Evolutionary conservation across 1,284 basidiomycete species (phyloP).

Genomic region (Trametes hirsuta): DNA sequence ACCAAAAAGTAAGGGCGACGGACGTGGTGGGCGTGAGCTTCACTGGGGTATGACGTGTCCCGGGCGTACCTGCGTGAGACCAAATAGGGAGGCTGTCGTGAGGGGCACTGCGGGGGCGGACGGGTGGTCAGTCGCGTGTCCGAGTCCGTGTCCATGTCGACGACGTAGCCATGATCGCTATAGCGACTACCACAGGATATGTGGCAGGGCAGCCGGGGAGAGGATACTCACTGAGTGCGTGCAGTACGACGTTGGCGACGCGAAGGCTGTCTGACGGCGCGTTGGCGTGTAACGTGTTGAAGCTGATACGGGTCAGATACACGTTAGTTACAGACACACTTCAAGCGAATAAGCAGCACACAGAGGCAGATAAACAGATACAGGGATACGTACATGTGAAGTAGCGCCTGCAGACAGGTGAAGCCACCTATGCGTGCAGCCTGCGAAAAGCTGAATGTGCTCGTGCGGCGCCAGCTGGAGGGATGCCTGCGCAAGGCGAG

Average conservation of each 20-base stretch:
- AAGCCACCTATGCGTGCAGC: constrained; percentile 24
- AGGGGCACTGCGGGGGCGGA: too few species aligned
- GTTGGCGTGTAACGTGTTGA: constrained; percentile 21
- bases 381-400: constrained; percentile 23
- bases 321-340: not conserved
- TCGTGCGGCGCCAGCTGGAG: not conserved
- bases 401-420: constrained; percentile 26
- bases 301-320: constrained; percentile 3
- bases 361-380: not conserved
- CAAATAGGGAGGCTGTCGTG: too few species aligned
- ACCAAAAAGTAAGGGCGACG: too few species aligned
- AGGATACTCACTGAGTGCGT: constrained; percentile 25
- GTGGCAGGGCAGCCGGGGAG: not conserved
- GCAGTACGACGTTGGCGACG: constrained; percentile 23
- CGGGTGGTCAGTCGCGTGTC: too few species aligned
- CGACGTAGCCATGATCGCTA: too few species aligned
- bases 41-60: too few species aligned
- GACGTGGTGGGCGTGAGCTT: too few species aligned
- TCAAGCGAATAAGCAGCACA: not conserved
- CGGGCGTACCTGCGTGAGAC: too few species aligned
- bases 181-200: not conserved
- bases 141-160: too few species aligned
- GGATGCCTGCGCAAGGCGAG: constrained; percentile 17
- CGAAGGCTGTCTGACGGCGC: constrained; percentile 14
- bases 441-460: constrained; percentile 15